Conservation (phyloP, 73 alveolate species). For the Uronychia binucleata region DNA sequence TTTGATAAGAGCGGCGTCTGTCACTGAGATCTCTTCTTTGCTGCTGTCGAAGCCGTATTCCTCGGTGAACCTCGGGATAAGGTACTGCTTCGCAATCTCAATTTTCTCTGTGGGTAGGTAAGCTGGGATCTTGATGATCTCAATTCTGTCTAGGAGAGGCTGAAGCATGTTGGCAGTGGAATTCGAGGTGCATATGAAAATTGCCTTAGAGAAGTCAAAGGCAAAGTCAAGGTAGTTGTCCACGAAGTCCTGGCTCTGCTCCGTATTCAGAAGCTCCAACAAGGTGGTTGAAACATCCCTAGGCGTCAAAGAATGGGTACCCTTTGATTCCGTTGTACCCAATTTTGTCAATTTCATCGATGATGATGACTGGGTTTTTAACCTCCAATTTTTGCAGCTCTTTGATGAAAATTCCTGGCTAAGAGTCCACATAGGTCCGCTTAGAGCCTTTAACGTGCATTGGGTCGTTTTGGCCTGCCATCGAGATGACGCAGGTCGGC, state of each 20-base stretch:
- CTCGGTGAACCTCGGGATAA: constrained; percentile 43
- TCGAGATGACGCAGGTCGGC: constrained; percentile 70
- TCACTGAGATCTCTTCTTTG: constrained; percentile 14
- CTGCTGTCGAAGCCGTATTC: constrained; percentile 59
- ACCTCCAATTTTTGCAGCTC: constrained; percentile 69
- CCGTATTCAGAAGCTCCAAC: constrained; percentile 79
- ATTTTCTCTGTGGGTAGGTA: constrained; percentile 79
- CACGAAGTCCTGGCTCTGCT: constrained; percentile 67
- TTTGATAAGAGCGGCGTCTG: background rate
- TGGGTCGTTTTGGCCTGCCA: constrained; percentile 88
- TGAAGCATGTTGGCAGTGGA: constrained; percentile 79
- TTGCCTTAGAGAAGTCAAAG: constrained; percentile 76
- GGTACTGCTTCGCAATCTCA: constrained; percentile 62
- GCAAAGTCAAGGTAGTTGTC: constrained; percentile 80
- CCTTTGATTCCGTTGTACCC: constrained; percentile 42
- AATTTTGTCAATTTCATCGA: constrained; percentile 87
- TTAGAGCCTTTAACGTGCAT: constrained; percentile 78
- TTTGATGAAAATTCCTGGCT: constrained; percentile 83
- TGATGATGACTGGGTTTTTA: constrained; percentile 79
- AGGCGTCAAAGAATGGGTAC: background rate
- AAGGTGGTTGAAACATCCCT: constrained; percentile 60
- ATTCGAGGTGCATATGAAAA: constrained; percentile 81
- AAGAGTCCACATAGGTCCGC: constrained; percentile 84
- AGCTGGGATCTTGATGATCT: constrained; percentile 78
- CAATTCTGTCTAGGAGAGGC: constrained; percentile 82